Base-by-base conservation (phyloP, 371 early-diverging fungal genomes). In the Enterocytospora artemiae region DNA sequence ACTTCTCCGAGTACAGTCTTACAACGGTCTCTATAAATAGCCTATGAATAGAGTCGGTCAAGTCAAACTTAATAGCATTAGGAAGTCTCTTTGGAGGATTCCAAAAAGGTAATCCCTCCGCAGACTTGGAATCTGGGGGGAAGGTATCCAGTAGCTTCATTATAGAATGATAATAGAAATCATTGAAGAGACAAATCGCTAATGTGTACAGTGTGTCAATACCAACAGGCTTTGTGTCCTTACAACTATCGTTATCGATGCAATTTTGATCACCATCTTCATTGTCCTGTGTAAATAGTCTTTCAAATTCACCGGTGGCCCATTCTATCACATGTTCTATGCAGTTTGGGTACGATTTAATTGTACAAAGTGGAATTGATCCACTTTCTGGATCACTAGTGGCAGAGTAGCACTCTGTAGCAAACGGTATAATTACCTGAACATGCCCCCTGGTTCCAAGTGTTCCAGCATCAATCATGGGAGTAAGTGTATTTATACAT, bases 371-470 rank as follows among this genome's bases (percentile, higher is more conserved):
- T 34, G 99, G 97, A 65, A 96, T 93, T 25, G 89, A 85, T 79
- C 90, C 93, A 78, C 96, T 96, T 32, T 93, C 94, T 0, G 99
- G 96, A 78, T 98, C 99, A 70, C 88, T 87, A 43, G 92, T 91
- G 5, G 91, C 91, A 1, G 90, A 89, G 82, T 96, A 98, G 34
- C 93, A 90, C 81, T 98, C 99, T 28, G 99, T 95, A 69, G 90
- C 70, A 76, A 53, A 57, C 7, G 75, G 76, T 33, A 78, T 46
- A 27, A 77, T 54, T 28, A 80, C 81, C 79, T 98, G 97, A 12
- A 93, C 93, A 82, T 96, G 96, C 63, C 99, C 97, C 83, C 96
- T 96, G 49, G 99, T 96, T 24, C 99, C 99, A 12, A 96, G 83
- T 0, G 99, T 98, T 24, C 99, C 99, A 25, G 91, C 89, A 80